A percentile compares a stretch with the other conserved stretches of the same genome.
phyloP scores from a whole-genome alignment of 163 green algal species.

The Chlorella variabilis region DNA sequence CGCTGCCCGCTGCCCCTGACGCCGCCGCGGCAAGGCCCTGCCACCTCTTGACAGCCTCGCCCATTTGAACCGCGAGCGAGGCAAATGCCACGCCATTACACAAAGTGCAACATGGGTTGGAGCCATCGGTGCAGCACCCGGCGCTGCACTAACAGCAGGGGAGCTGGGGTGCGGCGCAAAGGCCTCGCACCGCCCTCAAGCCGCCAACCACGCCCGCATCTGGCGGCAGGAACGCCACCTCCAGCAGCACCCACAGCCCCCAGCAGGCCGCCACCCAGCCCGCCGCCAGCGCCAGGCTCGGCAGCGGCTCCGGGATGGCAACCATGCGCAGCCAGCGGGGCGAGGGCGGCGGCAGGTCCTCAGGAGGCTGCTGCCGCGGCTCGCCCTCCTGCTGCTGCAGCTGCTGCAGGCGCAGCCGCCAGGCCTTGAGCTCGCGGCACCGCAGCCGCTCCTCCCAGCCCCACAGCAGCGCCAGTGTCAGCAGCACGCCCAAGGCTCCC shows the following conservation, averaged over 20 bases:
- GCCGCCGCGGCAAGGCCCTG: too few relatives aligned
- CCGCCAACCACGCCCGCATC: too few relatives aligned
- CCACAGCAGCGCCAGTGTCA: background rate
- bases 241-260: background rate
- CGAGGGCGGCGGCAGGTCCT: background rate
- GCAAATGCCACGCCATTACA: too few relatives aligned
- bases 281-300: background rate
- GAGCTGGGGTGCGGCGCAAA: too few relatives aligned
- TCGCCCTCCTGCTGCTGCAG: background rate
- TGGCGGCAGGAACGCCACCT: background rate
- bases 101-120: too few relatives aligned
- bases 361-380: background rate
- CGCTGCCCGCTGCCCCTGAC: too few relatives aligned
- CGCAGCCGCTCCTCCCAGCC: conserved; percentile 19
- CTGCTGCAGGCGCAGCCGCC: background rate
- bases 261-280: background rate
- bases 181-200: too few relatives aligned
- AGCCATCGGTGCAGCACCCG: too few relatives aligned
- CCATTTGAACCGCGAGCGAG: too few relatives aligned
- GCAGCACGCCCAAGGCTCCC: background rate
- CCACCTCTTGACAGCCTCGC: too few relatives aligned
- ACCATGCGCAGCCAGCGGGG: background rate
- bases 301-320: background rate
- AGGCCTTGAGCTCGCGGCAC: background rate
- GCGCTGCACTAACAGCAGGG: too few relatives aligned